Evolutionary conservation across 2,329 filamentous ascomycete species (phyloP).

Genomic region (Tolypocladium tropicale): DNA sequence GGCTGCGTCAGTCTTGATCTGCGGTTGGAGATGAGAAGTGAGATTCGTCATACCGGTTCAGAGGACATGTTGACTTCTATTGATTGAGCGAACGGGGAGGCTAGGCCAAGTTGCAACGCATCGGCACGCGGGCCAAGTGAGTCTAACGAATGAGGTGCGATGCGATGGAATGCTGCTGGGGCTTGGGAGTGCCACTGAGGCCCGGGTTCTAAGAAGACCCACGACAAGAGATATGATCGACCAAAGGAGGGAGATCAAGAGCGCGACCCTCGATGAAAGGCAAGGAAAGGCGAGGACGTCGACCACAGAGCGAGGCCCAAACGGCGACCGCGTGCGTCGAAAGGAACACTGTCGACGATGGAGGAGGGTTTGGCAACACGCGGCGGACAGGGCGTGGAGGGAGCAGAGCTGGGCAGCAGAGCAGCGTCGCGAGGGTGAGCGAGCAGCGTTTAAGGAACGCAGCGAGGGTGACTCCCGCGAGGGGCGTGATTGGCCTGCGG

Average conservation of each 20-base stretch:
- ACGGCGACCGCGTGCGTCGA: not conserved
- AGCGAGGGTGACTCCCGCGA: not conserved
- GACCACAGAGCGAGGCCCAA: not conserved
- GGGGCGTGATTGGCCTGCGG: constrained; percentile 1
- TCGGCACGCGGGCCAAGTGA: constrained; percentile 18
- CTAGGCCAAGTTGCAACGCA: constrained; percentile 16
- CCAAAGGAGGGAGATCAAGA: not conserved
- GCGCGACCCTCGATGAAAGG: not conserved
- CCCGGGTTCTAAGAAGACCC: not conserved
- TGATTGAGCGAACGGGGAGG: constrained; percentile 9
- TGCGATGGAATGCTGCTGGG: constrained; percentile 19
- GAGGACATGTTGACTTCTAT: constrained; percentile 23
- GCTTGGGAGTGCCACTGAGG: constrained; percentile 2
- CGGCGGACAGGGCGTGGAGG: not conserved
- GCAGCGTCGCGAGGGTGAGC: not conserved
- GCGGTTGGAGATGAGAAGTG: constrained; percentile 4
- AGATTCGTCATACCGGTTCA: constrained; percentile 24
- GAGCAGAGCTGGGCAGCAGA: not conserved
- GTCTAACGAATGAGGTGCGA: constrained; percentile 9
- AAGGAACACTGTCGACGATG: not conserved
- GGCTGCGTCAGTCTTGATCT: constrained; percentile 1
- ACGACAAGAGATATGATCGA: not conserved
- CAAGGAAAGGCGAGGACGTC: not conserved
- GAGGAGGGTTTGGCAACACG: not conserved
- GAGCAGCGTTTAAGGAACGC: constrained; percentile 2